phyloP scores from a whole-genome alignment of 2,329 filamentous ascomycete species.

The Zalaria sp. region DNA sequence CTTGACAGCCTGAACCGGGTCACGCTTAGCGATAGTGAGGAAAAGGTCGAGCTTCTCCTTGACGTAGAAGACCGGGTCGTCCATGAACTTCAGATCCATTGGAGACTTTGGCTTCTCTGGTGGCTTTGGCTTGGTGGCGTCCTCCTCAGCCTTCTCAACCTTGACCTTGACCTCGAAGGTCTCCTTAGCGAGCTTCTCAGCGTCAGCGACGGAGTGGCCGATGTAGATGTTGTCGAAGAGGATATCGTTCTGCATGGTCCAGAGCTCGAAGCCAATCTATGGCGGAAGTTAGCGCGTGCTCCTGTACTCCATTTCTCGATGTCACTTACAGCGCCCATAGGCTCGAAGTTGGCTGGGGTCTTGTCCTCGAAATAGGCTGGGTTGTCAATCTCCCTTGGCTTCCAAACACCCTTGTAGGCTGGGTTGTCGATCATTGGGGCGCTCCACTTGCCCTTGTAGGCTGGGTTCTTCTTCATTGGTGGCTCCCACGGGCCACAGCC shows the following conservation, averaged over 20 bases:
- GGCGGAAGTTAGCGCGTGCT: conserved; percentile 5
- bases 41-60: conserved; percentile 92
- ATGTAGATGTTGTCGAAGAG: conserved; percentile 99
- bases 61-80: conserved; percentile 77
- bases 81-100: conserved; percentile 70
- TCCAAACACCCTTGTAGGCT: conserved; percentile 92
- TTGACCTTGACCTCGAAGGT: conserved; percentile 81
- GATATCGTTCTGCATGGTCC: conserved; percentile 99
- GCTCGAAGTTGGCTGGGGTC: conserved; percentile 90
- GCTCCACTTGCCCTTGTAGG: conserved; percentile 98
- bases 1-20: conserved; percentile 73
- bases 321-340: conserved; percentile 80
- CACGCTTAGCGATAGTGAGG: conserved; percentile 65
- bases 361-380: conserved; percentile 95
- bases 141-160: conserved; percentile 69
- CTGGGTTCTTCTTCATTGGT: conserved; percentile 87
- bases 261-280: conserved; percentile 95
- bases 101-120: conserved; percentile 51
- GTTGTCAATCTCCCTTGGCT: conserved; percentile 92
- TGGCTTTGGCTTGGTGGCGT: conserved; percentile 66
- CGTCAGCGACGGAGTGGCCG: conserved; percentile 89
- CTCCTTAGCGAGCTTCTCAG: conserved; percentile 75
- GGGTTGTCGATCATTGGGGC: conserved; percentile 93
- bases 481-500: conserved; percentile 88
- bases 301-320: no score